These are phyloP conservation scores for Madurella mycetomatis DNA, from an alignment of 2,329 filamentous ascomycete species.

Conservation along the genomic window DNA sequence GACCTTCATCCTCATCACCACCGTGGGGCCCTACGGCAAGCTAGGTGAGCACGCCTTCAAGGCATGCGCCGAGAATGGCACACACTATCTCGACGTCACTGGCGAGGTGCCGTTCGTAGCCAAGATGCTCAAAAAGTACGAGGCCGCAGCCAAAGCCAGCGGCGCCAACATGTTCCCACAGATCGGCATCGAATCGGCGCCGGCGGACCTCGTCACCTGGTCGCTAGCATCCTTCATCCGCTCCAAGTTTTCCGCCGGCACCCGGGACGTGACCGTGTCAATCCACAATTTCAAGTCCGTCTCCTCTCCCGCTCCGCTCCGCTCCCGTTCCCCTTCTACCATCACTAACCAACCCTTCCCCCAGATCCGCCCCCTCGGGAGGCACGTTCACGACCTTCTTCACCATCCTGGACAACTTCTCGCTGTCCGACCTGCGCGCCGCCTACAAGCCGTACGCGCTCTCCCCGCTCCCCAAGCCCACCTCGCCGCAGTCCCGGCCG, in stretches of 20 bases:
- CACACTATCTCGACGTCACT: conserved; percentile 61
- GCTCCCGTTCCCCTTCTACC: neutral
- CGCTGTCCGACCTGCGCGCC: conserved; percentile 42
- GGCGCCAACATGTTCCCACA: conserved; percentile 60
- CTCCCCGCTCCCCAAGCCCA: conserved; percentile 50
- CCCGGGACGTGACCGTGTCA: conserved; percentile 51
- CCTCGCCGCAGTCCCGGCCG: conserved; percentile 20
- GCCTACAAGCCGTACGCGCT: conserved; percentile 50
- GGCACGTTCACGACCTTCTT: conserved; percentile 66
- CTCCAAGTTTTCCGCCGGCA: conserved; percentile 42
- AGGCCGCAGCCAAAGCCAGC: conserved; percentile 45
- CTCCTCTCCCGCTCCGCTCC: neutral
- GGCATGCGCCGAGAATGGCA: conserved; percentile 58
- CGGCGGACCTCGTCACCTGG: conserved; percentile 56
- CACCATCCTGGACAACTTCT: conserved; percentile 50
- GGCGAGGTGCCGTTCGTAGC: conserved; percentile 56
- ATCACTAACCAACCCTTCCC: neutral
- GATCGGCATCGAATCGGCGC: conserved; percentile 58
- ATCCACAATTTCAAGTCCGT: conserved; percentile 40
- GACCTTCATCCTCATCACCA: conserved; percentile 52
- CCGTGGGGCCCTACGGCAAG: conserved; percentile 55
- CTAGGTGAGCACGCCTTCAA: conserved; percentile 57
- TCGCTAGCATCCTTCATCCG: conserved; percentile 48
- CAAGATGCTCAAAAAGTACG: conserved; percentile 59
- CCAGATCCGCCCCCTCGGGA: conserved; percentile 52